Evolutionary conservation across 208 protist species (phyloP).

Genomic region (Trypanosoma theileri): DNA sequence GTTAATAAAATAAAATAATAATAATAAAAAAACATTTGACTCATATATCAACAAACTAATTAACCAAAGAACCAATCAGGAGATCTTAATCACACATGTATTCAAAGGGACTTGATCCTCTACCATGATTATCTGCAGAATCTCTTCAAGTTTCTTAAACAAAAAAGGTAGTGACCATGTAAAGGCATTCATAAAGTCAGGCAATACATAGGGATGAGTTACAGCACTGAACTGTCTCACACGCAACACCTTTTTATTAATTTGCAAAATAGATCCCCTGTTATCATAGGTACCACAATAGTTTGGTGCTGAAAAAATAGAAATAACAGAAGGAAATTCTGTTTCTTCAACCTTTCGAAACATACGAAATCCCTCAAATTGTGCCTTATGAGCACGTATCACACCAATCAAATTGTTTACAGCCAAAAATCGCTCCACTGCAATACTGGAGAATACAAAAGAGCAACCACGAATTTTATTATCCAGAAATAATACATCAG

Average conservation of each 20-base stretch:
- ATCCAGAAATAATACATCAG: conserved; percentile 35
- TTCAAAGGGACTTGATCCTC: neutral
- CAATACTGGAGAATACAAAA: conserved; percentile 50
- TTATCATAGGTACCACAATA: conserved; percentile 95
- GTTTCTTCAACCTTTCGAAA: conserved; percentile 68
- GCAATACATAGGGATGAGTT: conserved; percentile 93
- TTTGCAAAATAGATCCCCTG: conserved; percentile 87
- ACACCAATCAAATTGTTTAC: conserved; percentile 84
- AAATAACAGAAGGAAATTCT: conserved; percentile 92
- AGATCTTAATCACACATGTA: too few species aligned
- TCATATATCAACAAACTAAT: too few species aligned
- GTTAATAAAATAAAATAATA: too few species aligned
- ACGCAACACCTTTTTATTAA: conserved; percentile 90
- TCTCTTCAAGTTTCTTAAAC: conserved; percentile 81
- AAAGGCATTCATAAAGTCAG: conserved; percentile 96
- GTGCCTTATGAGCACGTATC: conserved; percentile 92
- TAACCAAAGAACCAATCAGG: too few species aligned
- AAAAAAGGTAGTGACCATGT: conserved; percentile 93
- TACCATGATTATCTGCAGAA: conserved; percentile 28
- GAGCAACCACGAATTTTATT: conserved; percentile 53
- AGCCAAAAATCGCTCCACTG: conserved; percentile 80
- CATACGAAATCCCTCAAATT: conserved; percentile 80
- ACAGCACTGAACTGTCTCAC: conserved; percentile 87
- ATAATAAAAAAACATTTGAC: too few species aligned
- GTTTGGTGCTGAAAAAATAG: conserved; percentile 93